Base-by-base conservation (phyloP, 2,329 filamentous ascomycete genomes). In the Simplicillium sp. region DNA sequence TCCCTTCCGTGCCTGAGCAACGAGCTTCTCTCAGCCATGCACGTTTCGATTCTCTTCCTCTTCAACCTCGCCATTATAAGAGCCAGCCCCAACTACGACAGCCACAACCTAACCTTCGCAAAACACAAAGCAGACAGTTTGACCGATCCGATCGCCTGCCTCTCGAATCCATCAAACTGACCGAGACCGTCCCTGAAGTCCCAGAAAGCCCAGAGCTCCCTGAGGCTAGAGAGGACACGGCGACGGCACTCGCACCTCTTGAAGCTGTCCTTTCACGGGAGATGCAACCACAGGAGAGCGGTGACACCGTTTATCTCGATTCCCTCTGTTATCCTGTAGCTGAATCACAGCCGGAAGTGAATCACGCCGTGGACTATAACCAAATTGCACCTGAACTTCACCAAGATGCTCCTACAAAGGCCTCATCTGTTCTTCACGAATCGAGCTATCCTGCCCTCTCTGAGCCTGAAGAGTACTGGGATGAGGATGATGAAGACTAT, bases 401-500 rank as follows among this genome's bases (percentile, higher is more conserved):
- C 11, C 16, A 29, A 12, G 39, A 41, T 20, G 13, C 20, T 17
- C 42, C 37, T 20, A 36, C 42, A 14, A 32, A 29, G 34, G 40
- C 42, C 4, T 16, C 38, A 20, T 36, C 40, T 16, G 37, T 37
- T 3, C 40, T 29, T 17, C 40, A 44, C 29, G 38, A 37, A 25
- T 35, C 38, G 36, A 37, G 35, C 37, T 40, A 44, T 17, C 51
- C 53, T 31, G 50, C 54, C 16, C 54, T 63, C 33, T 64, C 59
- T 2, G 62, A 66, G 37, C 52, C 71, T 0, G 82, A 87, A 50
- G 84, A 88, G 56, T 84, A 81, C 51, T 87, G 81, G 82, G 81
- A 86, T 13, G 84, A 88, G 14, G 82, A 90, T 18, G 84, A 85
- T 11, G 86, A 88, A 47, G 69, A 67, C 33, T 75, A 74, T 47